Evolutionary conservation across 176 grass and related monocot species (phyloP).

Genomic region (Saccharum officinarum): DNA sequence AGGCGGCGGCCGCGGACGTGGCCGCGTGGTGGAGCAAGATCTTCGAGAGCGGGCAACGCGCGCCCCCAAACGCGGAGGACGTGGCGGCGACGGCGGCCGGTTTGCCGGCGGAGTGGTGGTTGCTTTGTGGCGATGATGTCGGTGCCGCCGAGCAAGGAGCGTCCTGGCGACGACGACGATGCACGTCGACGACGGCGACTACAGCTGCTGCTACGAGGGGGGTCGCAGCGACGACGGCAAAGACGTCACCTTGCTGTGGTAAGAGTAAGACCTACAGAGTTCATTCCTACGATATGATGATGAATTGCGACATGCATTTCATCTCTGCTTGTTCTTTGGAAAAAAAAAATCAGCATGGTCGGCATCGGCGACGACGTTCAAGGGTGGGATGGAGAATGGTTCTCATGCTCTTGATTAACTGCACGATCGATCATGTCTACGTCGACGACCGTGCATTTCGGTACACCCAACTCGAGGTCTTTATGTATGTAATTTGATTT

Average conservation of each 20-base stretch:
- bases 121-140: background rate
- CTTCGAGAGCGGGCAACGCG: conserved; percentile 34
- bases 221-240: background rate
- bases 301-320: background rate
- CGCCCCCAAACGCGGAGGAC: background rate
- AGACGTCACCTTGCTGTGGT: conserved; percentile 44
- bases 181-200: conserved; percentile 7
- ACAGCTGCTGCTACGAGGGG: background rate
- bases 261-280: conserved; percentile 40
- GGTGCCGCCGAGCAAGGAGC: background rate
- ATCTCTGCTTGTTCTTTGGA: background rate
- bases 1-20: conserved; percentile 47
- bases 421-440: background rate
- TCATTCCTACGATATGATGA: background rate
- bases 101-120: conserved; percentile 2
- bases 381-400: background rate
- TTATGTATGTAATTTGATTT: background rate
- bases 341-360: background rate
- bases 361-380: background rate
- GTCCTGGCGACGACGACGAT: conserved; percentile 6
- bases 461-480: background rate
- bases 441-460: background rate
- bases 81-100: background rate
- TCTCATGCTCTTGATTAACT: background rate
- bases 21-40: conserved; percentile 71